Conservation (phyloP, 768 basidiomycete genomes). For the Mycena rebaudengoi region DNA sequence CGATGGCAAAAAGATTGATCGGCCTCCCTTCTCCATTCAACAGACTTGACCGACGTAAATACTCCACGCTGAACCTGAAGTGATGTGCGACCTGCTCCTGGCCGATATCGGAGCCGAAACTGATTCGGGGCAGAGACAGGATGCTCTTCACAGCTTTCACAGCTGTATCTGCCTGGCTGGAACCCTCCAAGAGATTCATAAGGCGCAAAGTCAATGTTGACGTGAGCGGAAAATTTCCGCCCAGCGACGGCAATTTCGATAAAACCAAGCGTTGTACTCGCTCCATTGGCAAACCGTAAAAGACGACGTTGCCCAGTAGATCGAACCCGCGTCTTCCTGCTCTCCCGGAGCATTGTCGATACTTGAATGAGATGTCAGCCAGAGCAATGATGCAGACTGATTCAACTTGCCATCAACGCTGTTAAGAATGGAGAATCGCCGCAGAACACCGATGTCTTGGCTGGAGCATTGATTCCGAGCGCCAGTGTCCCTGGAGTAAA, state of each 20-base stretch:
- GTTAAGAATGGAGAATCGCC: slow-evolving; percentile 70
- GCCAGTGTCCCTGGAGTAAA: slow-evolving; percentile 64
- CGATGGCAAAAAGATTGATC: slow-evolving; percentile 63
- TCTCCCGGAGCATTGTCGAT: slow-evolving; percentile 78
- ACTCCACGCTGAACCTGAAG: slow-evolving; percentile 76
- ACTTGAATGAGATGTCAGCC: slow-evolving; percentile 47
- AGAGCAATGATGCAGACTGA: no score
- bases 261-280: slow-evolving; percentile 70
- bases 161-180: slow-evolving; percentile 57
- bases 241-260: slow-evolving; percentile 68
- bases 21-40: slow-evolving; percentile 63
- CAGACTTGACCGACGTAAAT: slow-evolving; percentile 65
- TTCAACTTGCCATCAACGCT: slow-evolving; percentile 61
- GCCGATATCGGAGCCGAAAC: slow-evolving; percentile 63
- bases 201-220: slow-evolving; percentile 71
- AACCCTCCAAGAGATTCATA: slow-evolving; percentile 72
- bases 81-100: slow-evolving; percentile 69
- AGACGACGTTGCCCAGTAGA: slow-evolving; percentile 74
- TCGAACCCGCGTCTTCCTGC: slow-evolving; percentile 79
- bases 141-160: slow-evolving; percentile 59
- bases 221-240: slow-evolving; percentile 72
- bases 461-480: slow-evolving; percentile 79
- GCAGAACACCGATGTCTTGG: slow-evolving; percentile 70
- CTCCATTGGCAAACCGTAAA: slow-evolving; percentile 72
- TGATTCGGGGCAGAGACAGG: slow-evolving; percentile 65